Base-by-base conservation (phyloP, 345 rosid species). In the Citrus australasica region DNA sequence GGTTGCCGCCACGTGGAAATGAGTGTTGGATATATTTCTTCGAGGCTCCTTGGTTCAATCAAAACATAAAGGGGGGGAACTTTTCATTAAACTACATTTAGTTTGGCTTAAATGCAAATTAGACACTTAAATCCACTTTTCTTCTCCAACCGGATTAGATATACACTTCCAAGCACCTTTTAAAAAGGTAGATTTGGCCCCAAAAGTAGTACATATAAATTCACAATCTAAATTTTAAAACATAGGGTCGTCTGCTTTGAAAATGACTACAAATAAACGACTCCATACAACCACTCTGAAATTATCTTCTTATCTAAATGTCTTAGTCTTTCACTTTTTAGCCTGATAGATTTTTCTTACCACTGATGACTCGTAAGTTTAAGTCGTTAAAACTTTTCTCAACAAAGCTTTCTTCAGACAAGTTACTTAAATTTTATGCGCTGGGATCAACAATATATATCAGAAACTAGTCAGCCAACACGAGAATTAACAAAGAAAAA, bases 1-100 rank as follows among this genome's bases (percentile, higher is more conserved):
- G 85, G 77, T 67, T 84, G 5, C 40, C 53, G 97, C 91, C 98
- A 90, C 92, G 94, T 89, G 77, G 76, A 33, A 67, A 14, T 14
- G 4, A 27, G 67, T 25, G 62, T 53, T 55, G 76, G 82, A 85
- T 83, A 78, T 79, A 37, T 69, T 56, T 76, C 25, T n/a, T 21
- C 63, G 61, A 21, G 16, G 5, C 11, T 40, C 56, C 56, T 69
- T 11, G 13, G 66, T 17, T 25, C 16, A 33, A 6, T 28, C 72
- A 40, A n/a, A 4, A 11, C 7, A n/a, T 13, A 9, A 42, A 2
- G 21, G 2, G 56, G 56, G 3, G 9, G 11, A 30, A 8, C 19
- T 14, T 65, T 65, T 65, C 46, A 33, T 21, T 3, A 32, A 65
- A 33, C 35, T 13, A 10, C 24, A 19, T 33, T 8, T 65, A 0